A percentile compares a stretch with the other conserved stretches of the same genome.
These are phyloP conservation scores for Solanum bukasovii DNA, from an alignment of 257 asterid species.

Conservation along the genomic window DNA sequence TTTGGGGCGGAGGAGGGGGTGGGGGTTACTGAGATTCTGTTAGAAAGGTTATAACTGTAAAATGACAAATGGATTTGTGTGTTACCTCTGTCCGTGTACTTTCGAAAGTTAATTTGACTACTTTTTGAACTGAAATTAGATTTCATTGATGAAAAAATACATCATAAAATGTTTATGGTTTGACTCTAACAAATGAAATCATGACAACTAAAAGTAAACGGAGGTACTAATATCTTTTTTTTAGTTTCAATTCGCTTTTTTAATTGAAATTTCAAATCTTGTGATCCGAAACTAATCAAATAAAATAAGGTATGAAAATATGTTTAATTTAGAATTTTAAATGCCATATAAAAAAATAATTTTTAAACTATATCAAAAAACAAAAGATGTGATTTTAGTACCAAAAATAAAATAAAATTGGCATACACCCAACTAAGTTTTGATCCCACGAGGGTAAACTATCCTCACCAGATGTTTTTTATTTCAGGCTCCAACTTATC, in stretches of 20 bases:
- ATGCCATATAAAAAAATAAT: too few relatives aligned
- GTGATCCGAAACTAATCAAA: not conserved
- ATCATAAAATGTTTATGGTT: too few relatives aligned
- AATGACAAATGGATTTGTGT: not conserved
- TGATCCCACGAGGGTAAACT: not conserved
- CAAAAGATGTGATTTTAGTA: not conserved
- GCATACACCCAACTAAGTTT: not conserved
- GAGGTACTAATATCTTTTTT: not conserved
- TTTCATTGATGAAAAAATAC: too few relatives aligned
- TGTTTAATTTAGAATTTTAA: not conserved
- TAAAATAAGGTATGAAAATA: not conserved
- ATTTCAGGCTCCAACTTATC: not conserved
- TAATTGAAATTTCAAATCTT: not conserved
- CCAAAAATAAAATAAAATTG: not conserved
- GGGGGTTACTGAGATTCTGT: not conserved
- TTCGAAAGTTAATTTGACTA: not conserved
- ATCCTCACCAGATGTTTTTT: too few relatives aligned
- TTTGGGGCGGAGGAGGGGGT: not conserved
- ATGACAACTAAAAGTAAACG: rapidly evolving
- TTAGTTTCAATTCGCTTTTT: not conserved
- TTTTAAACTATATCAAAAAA: not conserved
- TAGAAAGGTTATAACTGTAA: not conserved
- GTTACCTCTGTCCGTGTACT: not conserved
- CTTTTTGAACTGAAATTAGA: not conserved
- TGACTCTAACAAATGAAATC: too few relatives aligned